Conservation (phyloP, 345 rosid species). For the Euphorbia pulcherrima region DNA sequence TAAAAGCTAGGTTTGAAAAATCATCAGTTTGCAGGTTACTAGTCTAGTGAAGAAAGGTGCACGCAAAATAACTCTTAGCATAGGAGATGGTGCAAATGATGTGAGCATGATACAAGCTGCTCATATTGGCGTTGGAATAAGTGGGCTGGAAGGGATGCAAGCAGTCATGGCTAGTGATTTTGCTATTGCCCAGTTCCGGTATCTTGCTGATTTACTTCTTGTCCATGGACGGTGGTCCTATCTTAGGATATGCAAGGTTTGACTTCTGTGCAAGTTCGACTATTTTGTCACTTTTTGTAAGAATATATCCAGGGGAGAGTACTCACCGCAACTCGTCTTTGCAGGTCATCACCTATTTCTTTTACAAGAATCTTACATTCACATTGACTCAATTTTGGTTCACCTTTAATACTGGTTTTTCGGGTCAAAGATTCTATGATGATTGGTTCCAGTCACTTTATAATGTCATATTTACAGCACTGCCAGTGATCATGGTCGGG, state of each 20-base stretch:
- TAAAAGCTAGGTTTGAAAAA: conserved; percentile 4
- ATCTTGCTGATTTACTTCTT: conserved; percentile 87
- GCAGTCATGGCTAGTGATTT: conserved; percentile 99
- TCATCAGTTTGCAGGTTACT: conserved; percentile 59
- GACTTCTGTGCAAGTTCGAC: conserved; percentile 10
- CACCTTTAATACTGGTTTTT: conserved; percentile 95
- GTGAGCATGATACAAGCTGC: conserved; percentile 99
- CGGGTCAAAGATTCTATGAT: conserved; percentile 98
- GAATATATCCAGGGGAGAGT: conserved; percentile 17
- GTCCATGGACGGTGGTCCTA: conserved; percentile 99
- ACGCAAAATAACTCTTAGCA: conserved; percentile 87
- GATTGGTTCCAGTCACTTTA: conserved; percentile 99
- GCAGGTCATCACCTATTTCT: conserved; percentile 98
- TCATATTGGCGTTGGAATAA: conserved; percentile 97
- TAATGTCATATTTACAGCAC: conserved; percentile 87
- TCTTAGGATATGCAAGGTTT: conserved; percentile 96
- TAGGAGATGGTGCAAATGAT: conserved; percentile 99
- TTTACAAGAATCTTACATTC: conserved; percentile 97
- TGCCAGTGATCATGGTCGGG: conserved; percentile 89
- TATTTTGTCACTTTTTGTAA: not conserved
- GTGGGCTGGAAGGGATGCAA: conserved; percentile 99
- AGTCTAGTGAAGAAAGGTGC: conserved; percentile 96
- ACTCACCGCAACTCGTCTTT: conserved; percentile 19
- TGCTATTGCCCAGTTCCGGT: conserved; percentile 97
- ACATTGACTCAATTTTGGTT: conserved; percentile 99